A percentile compares a stretch with the other conserved stretches of the same genome.
phyloP scores from a whole-genome alignment of 257 asterid genomes.

The Solanum ossicruentum region DNA sequence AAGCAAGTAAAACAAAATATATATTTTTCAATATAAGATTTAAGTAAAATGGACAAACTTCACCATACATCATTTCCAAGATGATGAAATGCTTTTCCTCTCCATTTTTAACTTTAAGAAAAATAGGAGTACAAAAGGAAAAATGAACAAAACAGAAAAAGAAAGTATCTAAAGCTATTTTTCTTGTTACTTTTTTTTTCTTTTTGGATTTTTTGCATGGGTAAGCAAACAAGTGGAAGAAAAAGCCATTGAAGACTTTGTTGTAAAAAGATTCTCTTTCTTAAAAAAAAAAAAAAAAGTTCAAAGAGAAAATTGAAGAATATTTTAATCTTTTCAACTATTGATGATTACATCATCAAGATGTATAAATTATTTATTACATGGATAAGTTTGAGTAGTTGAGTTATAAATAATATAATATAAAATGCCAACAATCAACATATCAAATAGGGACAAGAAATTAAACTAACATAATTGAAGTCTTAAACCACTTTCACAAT shows the following conservation, averaged over 20 bases:
- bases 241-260: neutral
- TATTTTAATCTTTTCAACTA: neutral
- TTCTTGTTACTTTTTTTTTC: neutral
- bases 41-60: neutral
- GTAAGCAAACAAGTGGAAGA: neutral
- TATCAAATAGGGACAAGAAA: neutral
- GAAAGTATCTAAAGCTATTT: neutral
- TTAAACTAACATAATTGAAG: neutral
- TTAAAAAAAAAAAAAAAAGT: neutral
- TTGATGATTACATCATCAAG: neutral
- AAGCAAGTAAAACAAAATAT: no score
- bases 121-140: neutral
- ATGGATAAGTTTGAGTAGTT: neutral
- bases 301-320: neutral
- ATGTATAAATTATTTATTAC: neutral
- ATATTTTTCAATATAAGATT: no score
- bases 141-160: neutral
- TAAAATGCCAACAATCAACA: neutral
- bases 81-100: neutral
- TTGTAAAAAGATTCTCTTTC: neutral
- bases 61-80: neutral
- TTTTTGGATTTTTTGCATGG: neutral
- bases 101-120: neutral
- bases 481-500: neutral
- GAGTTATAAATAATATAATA: neutral